Base-by-base conservation (phyloP, 176 grass and related monocot species). In the Rhipidocladum racemiflorum region DNA sequence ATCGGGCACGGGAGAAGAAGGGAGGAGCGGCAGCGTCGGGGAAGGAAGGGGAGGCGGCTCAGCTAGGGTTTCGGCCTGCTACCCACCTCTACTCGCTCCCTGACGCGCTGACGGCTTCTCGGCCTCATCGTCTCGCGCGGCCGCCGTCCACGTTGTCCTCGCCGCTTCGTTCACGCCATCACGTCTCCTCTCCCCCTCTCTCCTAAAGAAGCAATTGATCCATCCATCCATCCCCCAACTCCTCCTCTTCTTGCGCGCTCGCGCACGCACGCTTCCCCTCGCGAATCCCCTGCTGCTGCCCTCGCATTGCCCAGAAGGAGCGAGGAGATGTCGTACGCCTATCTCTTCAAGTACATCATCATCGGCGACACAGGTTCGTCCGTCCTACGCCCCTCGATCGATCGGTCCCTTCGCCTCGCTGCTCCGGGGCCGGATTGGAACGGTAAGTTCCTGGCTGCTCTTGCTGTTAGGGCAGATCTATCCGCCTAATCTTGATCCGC, bases 291-390 rank as follows among this genome's bases (percentile, higher is more conserved):
- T 3, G 1, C 27, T 72, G 61, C 50, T 1, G n/a, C 25, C 28
- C 21, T 5, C 10, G 65, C 61, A 43, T 7, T 43, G n/a, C 70
- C 4, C 9, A 23, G 23, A 49, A 49, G 51, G 25, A 55, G 5
- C 17, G 67, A 1, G 21, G 57, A 72, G 59, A 95, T 98, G 95
- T 98, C 92, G 82, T 98, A 95, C 86, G 95, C 92, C 63, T 98
- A 98, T 77, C 88, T 95, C 81, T 98, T 98, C 92, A 98, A 98
- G 73, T 98, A 98, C 78, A 98, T 98, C 90, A 93, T 98, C 88
- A 98, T 98, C 92, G 90, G 95, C 57, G 92, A 98, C 70, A 98
- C 95, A 84, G 95, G 69, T 5, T 57, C 65, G 39, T 40, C 42
- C 42, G 10, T 38, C 1, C 10, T 8, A 29, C 44, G 6, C 85